Evolutionary conservation across 495 filamentous ascomycete genomes (phyloP).

Genomic region (Podospora pseudoanserina): DNA sequence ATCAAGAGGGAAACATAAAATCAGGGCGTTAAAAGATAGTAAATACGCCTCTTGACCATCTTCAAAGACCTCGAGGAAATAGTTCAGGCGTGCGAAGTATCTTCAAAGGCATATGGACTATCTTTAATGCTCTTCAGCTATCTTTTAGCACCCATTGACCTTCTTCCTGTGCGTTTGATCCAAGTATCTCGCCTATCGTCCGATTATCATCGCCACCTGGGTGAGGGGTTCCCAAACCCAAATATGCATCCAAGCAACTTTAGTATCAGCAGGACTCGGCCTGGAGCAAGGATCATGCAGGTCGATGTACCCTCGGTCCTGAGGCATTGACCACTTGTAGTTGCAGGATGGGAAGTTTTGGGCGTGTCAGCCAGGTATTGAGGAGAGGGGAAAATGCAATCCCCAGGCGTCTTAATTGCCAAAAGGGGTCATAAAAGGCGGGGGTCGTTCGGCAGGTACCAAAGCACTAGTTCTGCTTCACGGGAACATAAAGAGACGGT

Average conservation of each 20-base stretch:
- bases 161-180: too few species aligned
- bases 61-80: too few species aligned
- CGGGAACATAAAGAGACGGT: background rate
- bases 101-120: too few species aligned
- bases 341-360: background rate
- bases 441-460: slow-evolving; percentile 17
- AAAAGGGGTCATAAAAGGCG: background rate
- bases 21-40: background rate
- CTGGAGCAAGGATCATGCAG: background rate
- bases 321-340: slow-evolving; percentile 12
- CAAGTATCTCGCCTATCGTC: background rate
- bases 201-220: background rate
- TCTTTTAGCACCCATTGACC: too few species aligned
- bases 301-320: background rate
- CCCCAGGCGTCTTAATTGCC: background rate
- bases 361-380: background rate
- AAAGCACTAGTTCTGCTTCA: background rate
- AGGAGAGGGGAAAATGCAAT: background rate
- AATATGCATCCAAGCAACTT: slow-evolving; percentile 20
- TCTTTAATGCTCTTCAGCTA: too few species aligned
- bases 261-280: background rate
- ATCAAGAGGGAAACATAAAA: too few species aligned
- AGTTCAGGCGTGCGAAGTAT: too few species aligned
- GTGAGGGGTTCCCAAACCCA: slow-evolving; percentile 33
- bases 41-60: background rate